These are phyloP conservation scores for Penicillium sp. DNA, from an alignment of 2,329 filamentous ascomycete genomes.

Conservation along the genomic window DNA sequence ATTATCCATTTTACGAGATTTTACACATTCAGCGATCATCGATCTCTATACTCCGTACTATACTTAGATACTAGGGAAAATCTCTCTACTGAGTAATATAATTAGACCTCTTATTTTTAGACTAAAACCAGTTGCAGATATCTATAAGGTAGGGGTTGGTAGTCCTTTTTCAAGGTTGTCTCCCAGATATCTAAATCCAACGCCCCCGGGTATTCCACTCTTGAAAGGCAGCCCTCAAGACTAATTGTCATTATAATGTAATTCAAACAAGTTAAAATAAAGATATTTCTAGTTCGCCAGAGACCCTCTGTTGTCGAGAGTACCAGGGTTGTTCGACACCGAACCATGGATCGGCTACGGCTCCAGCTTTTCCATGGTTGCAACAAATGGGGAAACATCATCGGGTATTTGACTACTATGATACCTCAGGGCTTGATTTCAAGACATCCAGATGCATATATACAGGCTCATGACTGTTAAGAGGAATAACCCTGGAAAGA, in stretches of 20 bases:
- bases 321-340: background rate
- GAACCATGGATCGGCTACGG: slow-evolving; percentile 10
- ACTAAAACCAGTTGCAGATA: background rate
- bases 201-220: too few relatives aligned
- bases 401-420: background rate
- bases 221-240: background rate
- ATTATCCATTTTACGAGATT: background rate
- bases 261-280: background rate
- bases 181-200: too few relatives aligned
- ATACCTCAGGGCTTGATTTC: background rate
- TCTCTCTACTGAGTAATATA: background rate
- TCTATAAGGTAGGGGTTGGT: background rate
- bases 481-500: background rate
- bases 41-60: background rate
- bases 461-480: background rate
- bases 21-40: background rate
- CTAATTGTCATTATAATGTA: too few relatives aligned
- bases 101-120: background rate
- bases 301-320: background rate
- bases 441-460: background rate
- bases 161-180: background rate
- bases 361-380: background rate
- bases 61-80: too few relatives aligned
- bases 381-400: too few relatives aligned
- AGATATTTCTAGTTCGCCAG: background rate